A percentile compares a stretch with the other conserved stretches of the same genome.
Evolutionary conservation across 768 basidiomycete species (phyloP).

Genomic region (Leccinum longicurvipes): DNA sequence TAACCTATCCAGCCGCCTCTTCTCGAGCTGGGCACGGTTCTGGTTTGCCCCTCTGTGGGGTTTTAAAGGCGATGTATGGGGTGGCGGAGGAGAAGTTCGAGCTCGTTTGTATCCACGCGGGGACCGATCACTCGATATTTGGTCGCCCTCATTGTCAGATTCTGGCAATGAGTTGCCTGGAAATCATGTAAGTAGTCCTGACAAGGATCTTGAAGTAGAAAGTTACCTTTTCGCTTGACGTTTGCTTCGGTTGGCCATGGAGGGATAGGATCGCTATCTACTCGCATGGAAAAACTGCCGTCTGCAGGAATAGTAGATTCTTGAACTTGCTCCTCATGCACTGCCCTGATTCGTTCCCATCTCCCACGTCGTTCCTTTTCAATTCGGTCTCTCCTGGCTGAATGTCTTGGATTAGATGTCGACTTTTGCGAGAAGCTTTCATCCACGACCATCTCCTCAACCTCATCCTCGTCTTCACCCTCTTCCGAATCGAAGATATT

Average conservation of each 20-base stretch:
- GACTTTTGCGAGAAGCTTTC: slow-evolving; percentile 20
- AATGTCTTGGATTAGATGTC: slow-evolving; percentile 15
- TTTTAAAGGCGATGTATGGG: slow-evolving; percentile 44
- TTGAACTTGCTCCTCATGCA: slow-evolving; percentile 30
- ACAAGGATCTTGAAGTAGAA: not conserved
- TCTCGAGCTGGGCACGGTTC: slow-evolving; percentile 39
- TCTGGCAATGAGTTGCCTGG: slow-evolving; percentile 20
- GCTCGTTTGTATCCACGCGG: slow-evolving; percentile 41
- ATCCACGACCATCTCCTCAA: slow-evolving; percentile 51
- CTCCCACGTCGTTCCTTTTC: slow-evolving; percentile 24
- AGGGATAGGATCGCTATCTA: slow-evolving; percentile 19
- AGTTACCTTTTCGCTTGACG: slow-evolving; percentile 51
- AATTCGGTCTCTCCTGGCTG: slow-evolving; percentile 33
- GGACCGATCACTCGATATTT: slow-evolving; percentile 31
- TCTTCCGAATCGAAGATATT: slow-evolving; percentile 31
- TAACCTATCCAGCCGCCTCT: slow-evolving; percentile 40
- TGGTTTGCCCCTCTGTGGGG: slow-evolving; percentile 38
- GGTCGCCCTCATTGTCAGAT: slow-evolving; percentile 29
- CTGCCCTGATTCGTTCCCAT: slow-evolving; percentile 24
- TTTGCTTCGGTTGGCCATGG: slow-evolving; percentile 26
- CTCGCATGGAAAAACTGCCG: slow-evolving; percentile 32
- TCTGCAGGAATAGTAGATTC: slow-evolving; percentile 26
- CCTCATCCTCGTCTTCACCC: slow-evolving; percentile 43
- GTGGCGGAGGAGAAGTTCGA: slow-evolving; percentile 45
- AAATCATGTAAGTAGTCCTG: slow-evolving; percentile 1